phyloP scores from a whole-genome alignment of 345 rosid species.

The Garcia nutans region DNA sequence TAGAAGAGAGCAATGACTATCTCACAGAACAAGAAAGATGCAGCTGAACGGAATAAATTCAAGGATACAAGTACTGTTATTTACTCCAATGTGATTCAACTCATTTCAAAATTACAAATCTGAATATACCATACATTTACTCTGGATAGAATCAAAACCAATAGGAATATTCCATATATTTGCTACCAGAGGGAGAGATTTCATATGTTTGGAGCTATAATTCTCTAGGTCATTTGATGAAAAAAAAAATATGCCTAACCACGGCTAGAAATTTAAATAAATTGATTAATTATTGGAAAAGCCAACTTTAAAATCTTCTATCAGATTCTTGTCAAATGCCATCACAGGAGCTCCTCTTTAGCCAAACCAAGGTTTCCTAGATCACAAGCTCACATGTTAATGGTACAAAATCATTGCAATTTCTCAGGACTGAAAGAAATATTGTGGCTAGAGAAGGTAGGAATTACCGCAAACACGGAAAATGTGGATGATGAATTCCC shows the following conservation, averaged over 20 bases:
- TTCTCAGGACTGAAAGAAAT: neutral
- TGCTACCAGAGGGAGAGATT: neutral
- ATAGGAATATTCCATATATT: neutral
- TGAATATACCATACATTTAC: neutral
- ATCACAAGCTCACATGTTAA: neutral
- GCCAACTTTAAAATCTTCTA: conserved; percentile 1
- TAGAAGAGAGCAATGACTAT: conserved; percentile 3
- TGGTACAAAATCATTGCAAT: neutral
- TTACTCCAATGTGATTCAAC: neutral
- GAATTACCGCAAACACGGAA: conserved; percentile 74
- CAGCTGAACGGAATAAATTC: conserved; percentile 2
- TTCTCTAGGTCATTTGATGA: neutral
- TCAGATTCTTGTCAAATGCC: neutral
- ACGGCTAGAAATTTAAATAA: neutral
- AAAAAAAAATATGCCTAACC: neutral
- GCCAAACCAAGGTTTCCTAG: neutral
- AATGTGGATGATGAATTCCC: conserved; percentile 63
- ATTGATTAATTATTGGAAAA: neutral
- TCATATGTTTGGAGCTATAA: neutral
- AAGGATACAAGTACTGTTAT: conserved; percentile 2
- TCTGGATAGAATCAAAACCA: neutral
- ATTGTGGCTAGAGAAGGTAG: neutral
- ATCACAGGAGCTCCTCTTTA: neutral
- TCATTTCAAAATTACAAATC: neutral
- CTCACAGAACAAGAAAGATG: conserved; percentile 7